Percentiles rank a stretch among this genome's conserved stretches.
phyloP scores from a whole-genome alignment of 768 basidiomycete genomes.

The Amanita pallidorosea region DNA sequence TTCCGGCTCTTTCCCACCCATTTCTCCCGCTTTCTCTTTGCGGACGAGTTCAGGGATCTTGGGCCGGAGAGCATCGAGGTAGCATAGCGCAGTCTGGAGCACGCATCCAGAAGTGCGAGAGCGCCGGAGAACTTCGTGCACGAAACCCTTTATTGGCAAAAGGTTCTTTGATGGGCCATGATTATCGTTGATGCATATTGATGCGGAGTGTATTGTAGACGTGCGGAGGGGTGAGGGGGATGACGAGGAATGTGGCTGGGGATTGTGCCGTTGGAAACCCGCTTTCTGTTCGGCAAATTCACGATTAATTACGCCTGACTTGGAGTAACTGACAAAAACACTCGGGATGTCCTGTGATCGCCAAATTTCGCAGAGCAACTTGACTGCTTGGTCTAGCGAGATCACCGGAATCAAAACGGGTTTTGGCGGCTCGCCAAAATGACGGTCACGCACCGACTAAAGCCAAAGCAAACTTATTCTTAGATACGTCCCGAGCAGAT shows the following conservation, averaged over 20 bases:
- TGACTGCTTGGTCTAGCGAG: constrained; percentile 66
- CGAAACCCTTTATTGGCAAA: constrained; percentile 64
- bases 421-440: neutral
- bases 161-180: constrained; percentile 13
- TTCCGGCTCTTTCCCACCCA: constrained; percentile 27
- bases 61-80: constrained; percentile 71
- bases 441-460: constrained; percentile 52
- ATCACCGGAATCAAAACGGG: neutral
- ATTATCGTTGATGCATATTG: constrained; percentile 10
- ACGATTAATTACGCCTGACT: constrained; percentile 10
- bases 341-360: constrained; percentile 62
- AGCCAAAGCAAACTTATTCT: constrained; percentile 58
- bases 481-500: constrained; percentile 25
- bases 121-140: constrained; percentile 81
- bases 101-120: constrained; percentile 78
- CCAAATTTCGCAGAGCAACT: constrained; percentile 73
- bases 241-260: constrained; percentile 25
- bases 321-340: constrained; percentile 27
- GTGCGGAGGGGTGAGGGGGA: constrained; percentile 9
- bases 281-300: constrained; percentile 10
- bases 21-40: constrained; percentile 36
- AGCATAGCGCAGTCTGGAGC: constrained; percentile 81
- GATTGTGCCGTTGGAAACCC: constrained; percentile 21
- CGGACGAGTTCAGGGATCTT: constrained; percentile 55
- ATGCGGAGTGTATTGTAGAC: constrained; percentile 3